Evolutionary conservation across 148 eudicot genomes (phyloP).

Genomic region (Heliamphora exappendiculata): DNA sequence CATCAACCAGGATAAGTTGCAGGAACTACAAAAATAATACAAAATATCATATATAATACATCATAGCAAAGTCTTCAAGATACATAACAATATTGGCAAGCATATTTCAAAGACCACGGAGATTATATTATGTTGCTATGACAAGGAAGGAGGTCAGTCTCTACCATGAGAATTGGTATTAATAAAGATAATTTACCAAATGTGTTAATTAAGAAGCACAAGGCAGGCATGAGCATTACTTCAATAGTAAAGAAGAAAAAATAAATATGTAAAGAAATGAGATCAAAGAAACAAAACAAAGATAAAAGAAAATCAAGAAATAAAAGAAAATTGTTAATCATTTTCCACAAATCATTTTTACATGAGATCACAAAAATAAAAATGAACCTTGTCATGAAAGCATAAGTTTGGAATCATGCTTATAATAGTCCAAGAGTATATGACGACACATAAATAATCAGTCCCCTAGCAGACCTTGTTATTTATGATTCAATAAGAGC

Average conservation of each 20-base stretch:
- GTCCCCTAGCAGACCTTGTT: neutral
- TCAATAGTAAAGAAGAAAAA: neutral
- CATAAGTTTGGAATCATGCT: neutral
- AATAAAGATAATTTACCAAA: neutral
- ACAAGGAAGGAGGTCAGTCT: neutral
- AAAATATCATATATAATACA: no score
- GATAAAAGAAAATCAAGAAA: neutral
- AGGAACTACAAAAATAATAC: no score
- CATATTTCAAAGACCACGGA: no score
- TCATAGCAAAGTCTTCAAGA: no score
- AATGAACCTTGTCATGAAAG: neutral
- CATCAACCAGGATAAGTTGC: no score
- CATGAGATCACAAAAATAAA: neutral
- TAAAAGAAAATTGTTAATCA: neutral
- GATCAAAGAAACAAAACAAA: neutral
- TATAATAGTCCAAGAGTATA: neutral
- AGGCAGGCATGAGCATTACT: neutral
- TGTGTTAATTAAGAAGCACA: neutral
- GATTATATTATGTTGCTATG: no score
- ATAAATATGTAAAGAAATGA: neutral
- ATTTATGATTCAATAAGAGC: neutral
- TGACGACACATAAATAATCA: neutral
- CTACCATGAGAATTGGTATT: neutral
- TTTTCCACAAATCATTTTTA: neutral
- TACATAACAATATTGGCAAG: no score